Base-by-base conservation (phyloP, 495 filamentous ascomycete genomes). In the Neurospora tetrasperma region DNA sequence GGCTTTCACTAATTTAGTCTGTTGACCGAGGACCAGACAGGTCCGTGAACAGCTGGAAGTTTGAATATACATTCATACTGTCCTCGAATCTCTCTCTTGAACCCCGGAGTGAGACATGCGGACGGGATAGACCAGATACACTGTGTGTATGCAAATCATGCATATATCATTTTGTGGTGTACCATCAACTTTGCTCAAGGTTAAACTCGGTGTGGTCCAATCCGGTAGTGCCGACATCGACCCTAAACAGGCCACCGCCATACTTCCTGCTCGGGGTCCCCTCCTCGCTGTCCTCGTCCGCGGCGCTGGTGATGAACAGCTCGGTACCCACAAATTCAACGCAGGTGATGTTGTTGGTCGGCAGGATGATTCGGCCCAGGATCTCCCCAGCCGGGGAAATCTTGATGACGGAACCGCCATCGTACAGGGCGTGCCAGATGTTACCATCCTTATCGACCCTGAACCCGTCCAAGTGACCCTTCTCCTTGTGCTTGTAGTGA, bases 401-500 rank as follows among this genome's bases (percentile, higher is more conserved):
- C 78, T 89, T 89, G 69, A 94, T 79, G 20, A 95, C 88, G 68
- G 87, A 85, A 69, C 86, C 81, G 75, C 90, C 91, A 62, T 91
- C 91, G 75, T 92, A 93, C 41, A 94, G 84, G n/a, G 91, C 91
- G 72, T 88, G 88, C 93, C 93, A 94, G 39, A 95, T 83, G 75
- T 89, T 89, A 2, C 91, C 93, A 14, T 92, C 88, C 14, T 79
- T 84, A 76, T 96, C 93, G 70, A 94, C 87, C 35, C 90, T 86
- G 78, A 91, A 92, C 1, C 92, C 92, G 79, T 94, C 92, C 8
- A 90, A 90, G 72, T 90, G 90, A 38, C 88, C 89, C 38, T 79
- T 82, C 1, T 88, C 90, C 54, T 87, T 84, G 69, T 89, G 84
- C 69, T 85, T 79, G 82, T 89, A 94, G 79, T 92, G 92, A 31